Conservation (phyloP, 768 basidiomycete species). For the Rhodocollybia butyracea region DNA sequence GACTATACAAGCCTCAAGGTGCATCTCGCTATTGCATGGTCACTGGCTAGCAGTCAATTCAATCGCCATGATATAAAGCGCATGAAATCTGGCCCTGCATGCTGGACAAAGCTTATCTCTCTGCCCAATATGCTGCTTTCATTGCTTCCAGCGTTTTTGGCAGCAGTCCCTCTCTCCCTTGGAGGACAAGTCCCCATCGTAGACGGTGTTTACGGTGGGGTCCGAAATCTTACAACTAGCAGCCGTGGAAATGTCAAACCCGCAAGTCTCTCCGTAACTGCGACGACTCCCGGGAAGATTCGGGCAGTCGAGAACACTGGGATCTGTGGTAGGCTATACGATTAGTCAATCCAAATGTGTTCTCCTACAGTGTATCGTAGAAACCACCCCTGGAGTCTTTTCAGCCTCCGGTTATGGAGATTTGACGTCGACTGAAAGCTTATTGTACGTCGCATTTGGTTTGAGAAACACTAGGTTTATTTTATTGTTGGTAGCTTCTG, state of each 20-base stretch:
- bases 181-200: slow-evolving; percentile 12
- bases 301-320: slow-evolving; percentile 60
- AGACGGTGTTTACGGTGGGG: slow-evolving; percentile 12
- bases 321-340: slow-evolving; percentile 44
- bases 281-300: slow-evolving; percentile 25
- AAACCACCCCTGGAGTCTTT: slow-evolving; percentile 59
- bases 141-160: neutral
- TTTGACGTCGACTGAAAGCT: slow-evolving; percentile 50
- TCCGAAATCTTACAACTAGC: neutral
- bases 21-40: neutral
- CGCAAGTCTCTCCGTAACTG: slow-evolving; percentile 6
- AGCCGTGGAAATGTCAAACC: neutral
- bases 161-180: slow-evolving; percentile 1
- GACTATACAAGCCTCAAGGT: neutral
- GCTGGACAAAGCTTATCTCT: neutral
- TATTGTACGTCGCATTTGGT: slow-evolving; percentile 38
- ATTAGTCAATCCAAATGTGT: neutral
- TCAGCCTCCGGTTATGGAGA: slow-evolving; percentile 67
- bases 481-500: slow-evolving; percentile 46
- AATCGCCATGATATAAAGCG: neutral
- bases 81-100: neutral
- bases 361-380: slow-evolving; percentile 21
- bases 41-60: neutral
- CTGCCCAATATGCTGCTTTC: slow-evolving; percentile 5
- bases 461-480: neutral